Evolutionary conservation across 2,329 filamentous ascomycete genomes (phyloP), one percentile per base, ranked within the genome.

Genomic region (Cladosporium cucumerinum): DNA sequence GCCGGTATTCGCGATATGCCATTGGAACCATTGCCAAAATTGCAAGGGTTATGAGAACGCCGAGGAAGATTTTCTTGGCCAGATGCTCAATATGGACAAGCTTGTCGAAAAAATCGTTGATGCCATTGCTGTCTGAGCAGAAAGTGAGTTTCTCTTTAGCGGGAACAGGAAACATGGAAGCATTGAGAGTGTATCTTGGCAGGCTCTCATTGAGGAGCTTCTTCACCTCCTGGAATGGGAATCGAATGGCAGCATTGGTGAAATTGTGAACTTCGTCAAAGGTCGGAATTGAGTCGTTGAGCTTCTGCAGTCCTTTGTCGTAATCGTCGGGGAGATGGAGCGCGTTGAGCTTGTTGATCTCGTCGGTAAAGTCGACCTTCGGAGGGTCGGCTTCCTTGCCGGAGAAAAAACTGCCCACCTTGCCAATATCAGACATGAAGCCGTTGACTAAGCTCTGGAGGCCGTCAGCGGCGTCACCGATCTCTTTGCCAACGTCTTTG

Each of bases 181-280:
- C 84, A 74, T 97, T 87, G 75, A 98, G 96, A 34, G 82, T 84
- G 82, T 93, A 98, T 67, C 81, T 84, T 58, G 87, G 85, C 72
- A 95, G 85, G 36, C 84, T 87, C 16, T 87, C 79, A 69, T 92
- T 89, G 72, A 99, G 85, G 55, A 90, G 81, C 67, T 84, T 81
- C 77, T 90, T 91, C 72, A 97, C 86, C 67, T 92, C 81, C 71
- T 94, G 85, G 76, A 99, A 98, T 0, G 95, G 95, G 1, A 89
- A 79, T 1, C 87, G 83, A 63, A 98, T 89, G 48, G 90, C 86
- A 63, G 84, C 84, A 70, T 91, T 85, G 21, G 93, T 94, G 72
- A 93, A 82, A 68, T 97, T 93, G 73, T 94, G 87, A 61, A 97
- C 91, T 66, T 96, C 81, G 26, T 87, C 85, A 74, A 98, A 98